Evolutionary conservation across 2,329 filamentous ascomycete species (phyloP), one percentile per base, ranked within the genome.

Genomic region (Metarhizium anisopliae): DNA sequence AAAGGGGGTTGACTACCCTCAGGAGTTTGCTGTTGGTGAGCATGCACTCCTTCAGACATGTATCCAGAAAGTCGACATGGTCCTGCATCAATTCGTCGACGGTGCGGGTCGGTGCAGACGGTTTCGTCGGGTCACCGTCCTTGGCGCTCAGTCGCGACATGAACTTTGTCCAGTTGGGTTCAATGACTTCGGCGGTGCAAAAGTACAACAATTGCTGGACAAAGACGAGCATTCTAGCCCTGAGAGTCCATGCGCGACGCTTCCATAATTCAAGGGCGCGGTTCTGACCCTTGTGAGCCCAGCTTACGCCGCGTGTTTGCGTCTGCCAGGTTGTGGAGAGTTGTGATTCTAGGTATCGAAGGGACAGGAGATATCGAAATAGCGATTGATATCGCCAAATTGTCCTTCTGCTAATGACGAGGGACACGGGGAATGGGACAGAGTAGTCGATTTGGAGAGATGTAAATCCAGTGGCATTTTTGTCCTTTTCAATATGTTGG

Each of bases 31-130:
- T 90, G 70, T 99, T 96, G 20, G 94, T 99, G 61, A 99, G 79
- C 91, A 97, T 97, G 76, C 94, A 97, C 74, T 97, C 94, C 73
- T 97, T 99, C 65, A 99, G 77, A 69, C 94, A 99, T 4, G 94
- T 97, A 64, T 96, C 94, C 51, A 99, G 75, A 70, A 99, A 99
- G 72, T 97, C 94, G 58, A 99, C 92, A 72, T 99, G 94, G 67
- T 97, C 92, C 73, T 97, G 90, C 94, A 99, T 99, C 67, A 99
- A 74, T 73, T 97, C 91, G 66, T 99, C 94, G 1, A 99, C 94
- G 0, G 94, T 99, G 42, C 91, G 74, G 10, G 54, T 49, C 10
- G 56, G 49, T 6, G 68, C 68, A 13, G 67, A 56, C n/a, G 57
- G 57, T 40, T 69, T 63, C 8, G 60, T 59, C 4, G 63, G 55